These are phyloP conservation scores for Acmispon strigosus DNA, from an alignment of 306 rosid genomes.

Conservation along the genomic window DNA sequence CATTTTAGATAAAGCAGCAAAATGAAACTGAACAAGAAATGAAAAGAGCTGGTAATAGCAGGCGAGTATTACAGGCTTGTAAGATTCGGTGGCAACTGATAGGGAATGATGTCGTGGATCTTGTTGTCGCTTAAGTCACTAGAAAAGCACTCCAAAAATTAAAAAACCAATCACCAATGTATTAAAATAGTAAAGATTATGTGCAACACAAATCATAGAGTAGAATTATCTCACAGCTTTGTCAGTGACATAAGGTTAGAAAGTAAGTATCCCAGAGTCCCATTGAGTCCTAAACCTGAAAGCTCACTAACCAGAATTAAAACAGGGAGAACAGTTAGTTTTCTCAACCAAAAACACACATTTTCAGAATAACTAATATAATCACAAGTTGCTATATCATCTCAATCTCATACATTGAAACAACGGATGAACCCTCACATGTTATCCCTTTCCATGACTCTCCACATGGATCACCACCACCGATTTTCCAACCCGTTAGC, in stretches of 20 bases:
- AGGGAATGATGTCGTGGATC: conserved; percentile 76
- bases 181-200: not conserved
- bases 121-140: conserved; percentile 80
- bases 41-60: not conserved
- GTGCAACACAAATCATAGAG: conserved; percentile 4
- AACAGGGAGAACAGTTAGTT: conserved; percentile 26
- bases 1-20: conserved; percentile 1
- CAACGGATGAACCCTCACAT: conserved; percentile 83
- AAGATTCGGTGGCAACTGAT: conserved; percentile 90
- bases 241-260: conserved; percentile 63
- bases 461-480: conserved; percentile 85
- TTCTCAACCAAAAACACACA: not conserved
- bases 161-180: not conserved
- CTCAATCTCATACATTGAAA: conserved; percentile 71
- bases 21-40: conserved; percentile 4
- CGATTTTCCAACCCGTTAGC: conserved; percentile 76
- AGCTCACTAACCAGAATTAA: conserved; percentile 46
- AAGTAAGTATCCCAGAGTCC: conserved; percentile 89
- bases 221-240: conserved; percentile 55
- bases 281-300: conserved; percentile 81
- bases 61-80: conserved; percentile 70
- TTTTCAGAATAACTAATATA: not conserved
- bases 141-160: conserved; percentile 4
- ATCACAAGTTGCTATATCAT: not conserved
- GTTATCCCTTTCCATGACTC: conserved; percentile 91